Evolutionary conservation across 78 protist species (phyloP).

Genomic region (Dictyostelium purpureum): DNA sequence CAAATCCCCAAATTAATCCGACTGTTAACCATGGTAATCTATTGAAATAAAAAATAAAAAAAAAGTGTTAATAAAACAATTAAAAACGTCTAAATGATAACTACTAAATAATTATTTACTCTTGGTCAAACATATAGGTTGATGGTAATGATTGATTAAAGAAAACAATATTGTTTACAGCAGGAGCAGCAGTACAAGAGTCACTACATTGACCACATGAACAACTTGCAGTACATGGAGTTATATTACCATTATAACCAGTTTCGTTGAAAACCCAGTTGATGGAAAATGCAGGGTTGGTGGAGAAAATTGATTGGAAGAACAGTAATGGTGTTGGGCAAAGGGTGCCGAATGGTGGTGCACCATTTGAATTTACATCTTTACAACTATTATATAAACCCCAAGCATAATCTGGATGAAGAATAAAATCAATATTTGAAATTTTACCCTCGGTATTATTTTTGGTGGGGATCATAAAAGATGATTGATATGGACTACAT

Average conservation of each 20-base stretch:
- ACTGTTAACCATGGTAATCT: conserved; percentile 47
- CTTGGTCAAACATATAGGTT: conserved; percentile 37
- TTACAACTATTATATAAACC: conserved; percentile 54
- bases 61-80: background rate
- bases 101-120: background rate
- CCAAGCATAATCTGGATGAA: conserved; percentile 40
- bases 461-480: conserved; percentile 31
- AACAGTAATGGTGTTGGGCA: background rate
- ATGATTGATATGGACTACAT: conserved; percentile 51
- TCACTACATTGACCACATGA: conserved; percentile 51
- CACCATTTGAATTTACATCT: conserved; percentile 24
- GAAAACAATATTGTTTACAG: background rate
- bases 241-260: background rate
- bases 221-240: conserved; percentile 12
- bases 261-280: background rate
- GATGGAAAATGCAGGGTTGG: conserved; percentile 20
- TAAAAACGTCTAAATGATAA: background rate
- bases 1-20: conserved; percentile 26
- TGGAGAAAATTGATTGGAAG: background rate
- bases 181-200: background rate
- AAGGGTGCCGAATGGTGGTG: background rate
- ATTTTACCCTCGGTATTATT: background rate
- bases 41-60: background rate
- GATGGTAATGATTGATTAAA: conserved; percentile 26
- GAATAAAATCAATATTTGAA: background rate